phyloP scores from a whole-genome alignment of 192 early-diverging fungal genomes.

The Funneliformis geosporum region DNA sequence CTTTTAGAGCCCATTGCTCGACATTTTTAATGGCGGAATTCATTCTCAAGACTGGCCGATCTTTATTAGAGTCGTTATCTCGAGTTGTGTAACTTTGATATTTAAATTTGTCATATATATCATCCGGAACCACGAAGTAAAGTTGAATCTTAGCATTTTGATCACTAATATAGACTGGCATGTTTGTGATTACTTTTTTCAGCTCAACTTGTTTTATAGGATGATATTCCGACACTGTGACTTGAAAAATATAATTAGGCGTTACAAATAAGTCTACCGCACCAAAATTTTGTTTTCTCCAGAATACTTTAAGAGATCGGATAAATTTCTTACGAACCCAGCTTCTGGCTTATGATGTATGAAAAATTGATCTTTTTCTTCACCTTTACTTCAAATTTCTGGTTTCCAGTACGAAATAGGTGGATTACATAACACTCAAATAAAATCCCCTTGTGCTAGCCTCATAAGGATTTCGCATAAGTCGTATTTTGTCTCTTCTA shows the following conservation, averaged over 20 bases:
- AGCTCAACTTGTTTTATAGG: conserved; percentile 3
- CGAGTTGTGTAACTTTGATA: background rate
- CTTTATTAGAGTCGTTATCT: background rate
- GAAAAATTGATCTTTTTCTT: no score
- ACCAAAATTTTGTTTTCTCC: background rate
- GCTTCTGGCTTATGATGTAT: no score
- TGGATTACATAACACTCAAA: no score
- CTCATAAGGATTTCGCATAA: background rate
- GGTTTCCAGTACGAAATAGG: no score
- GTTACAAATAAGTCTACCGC: conserved; percentile 18
- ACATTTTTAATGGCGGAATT: no score
- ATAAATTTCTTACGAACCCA: no score
- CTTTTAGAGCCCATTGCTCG: no score
- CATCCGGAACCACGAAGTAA: conserved; percentile 2
- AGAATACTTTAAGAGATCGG: no score
- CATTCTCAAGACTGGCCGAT: background rate
- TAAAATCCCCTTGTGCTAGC: background rate
- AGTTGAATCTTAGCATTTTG: background rate
- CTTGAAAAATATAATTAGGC: background rate
- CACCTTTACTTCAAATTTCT: no score
- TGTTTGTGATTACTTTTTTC: conserved; percentile 3
- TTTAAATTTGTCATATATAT: conserved; percentile 2
- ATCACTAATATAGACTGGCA: background rate
- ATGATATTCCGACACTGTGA: background rate
- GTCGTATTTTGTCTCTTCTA: background rate